phyloP scores from a whole-genome alignment of 345 rosid species.

The Citrus unshiu region DNA sequence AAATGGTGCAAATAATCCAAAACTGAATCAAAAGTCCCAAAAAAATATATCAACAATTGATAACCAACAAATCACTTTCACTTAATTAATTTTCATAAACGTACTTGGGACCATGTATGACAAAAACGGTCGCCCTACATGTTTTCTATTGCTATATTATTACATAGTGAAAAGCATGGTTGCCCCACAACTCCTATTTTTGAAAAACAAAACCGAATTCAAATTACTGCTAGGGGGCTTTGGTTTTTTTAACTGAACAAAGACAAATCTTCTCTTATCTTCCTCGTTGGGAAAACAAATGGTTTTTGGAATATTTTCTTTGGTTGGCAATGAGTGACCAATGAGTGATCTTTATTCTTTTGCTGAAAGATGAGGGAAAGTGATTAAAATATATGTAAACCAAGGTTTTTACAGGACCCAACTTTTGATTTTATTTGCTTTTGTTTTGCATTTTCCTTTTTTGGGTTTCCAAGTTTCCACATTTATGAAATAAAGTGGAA shows the following conservation, averaged over 20 bases:
- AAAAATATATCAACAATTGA: no score
- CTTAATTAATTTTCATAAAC: no score
- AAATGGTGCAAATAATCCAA: no score
- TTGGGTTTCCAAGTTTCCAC: slow-evolving; percentile 25
- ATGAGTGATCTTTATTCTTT: slow-evolving; percentile 24
- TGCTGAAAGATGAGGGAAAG: slow-evolving; percentile 47
- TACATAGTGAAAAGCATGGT: no score
- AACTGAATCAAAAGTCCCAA: no score
- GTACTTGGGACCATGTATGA: no score
- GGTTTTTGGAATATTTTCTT: slow-evolving; percentile 12
- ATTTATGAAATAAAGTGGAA: slow-evolving; percentile 70
- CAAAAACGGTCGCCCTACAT: no score
- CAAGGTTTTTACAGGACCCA: background rate
- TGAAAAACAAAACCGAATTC: slow-evolving; percentile 28
- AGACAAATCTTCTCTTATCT: slow-evolving; percentile 19
- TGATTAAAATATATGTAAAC: slow-evolving; percentile 10
- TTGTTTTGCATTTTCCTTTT: slow-evolving; percentile 23
- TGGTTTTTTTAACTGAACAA: slow-evolving; percentile 26
- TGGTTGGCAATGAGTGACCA: slow-evolving; percentile 22
- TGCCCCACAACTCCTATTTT: no score
- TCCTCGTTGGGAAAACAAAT: slow-evolving; percentile 18
- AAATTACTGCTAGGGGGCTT: slow-evolving; percentile 9
- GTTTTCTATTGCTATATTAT: no score
- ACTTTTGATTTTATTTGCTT: slow-evolving; percentile 6
- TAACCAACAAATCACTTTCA: no score